Conservation (phyloP, 139 green algal genomes). For the Chlamydomonas sp. region DNA sequence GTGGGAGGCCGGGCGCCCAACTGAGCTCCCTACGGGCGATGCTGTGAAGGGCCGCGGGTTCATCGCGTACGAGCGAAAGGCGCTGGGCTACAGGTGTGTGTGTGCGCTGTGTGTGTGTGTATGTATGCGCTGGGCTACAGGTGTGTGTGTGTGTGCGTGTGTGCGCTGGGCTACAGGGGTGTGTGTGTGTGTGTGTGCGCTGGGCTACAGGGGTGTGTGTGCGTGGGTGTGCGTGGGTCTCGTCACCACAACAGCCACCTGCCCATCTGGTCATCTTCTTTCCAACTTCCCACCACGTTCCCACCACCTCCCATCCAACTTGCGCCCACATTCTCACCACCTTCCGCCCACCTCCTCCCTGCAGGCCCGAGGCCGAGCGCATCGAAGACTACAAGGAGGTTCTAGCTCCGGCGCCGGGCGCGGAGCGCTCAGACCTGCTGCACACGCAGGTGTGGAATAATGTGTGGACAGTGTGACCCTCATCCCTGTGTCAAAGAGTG, state of each 20-base stretch:
- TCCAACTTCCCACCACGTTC: no score
- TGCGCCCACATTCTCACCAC: neutral
- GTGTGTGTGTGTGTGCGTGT: no score
- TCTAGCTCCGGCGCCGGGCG: constrained; percentile 24
- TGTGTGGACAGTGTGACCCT: neutral
- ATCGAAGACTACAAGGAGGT: constrained; percentile 89
- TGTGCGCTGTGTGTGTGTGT: neutral
- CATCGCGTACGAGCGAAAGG: constrained; percentile 74
- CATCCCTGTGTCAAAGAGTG: neutral
- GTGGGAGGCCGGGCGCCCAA: constrained; percentile 66
- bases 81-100: constrained; percentile 70
- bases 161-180: no score
- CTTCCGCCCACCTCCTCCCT: neutral
- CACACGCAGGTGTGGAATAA: constrained; percentile 46
- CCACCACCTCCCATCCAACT: no score
- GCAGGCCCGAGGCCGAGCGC: constrained; percentile 57
- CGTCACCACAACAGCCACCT: no score
- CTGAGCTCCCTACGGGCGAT: constrained; percentile 32
- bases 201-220: no score
- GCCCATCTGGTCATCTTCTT: no score
- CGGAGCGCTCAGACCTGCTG: constrained; percentile 58
- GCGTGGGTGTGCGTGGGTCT: no score
- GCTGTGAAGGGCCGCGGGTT: constrained; percentile 79
- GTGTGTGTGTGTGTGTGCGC: no score
- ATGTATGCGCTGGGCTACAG: neutral